Evolutionary conservation across 192 early-diverging fungal genomes (phyloP).

Genomic region (Coemansia sp.): DNA sequence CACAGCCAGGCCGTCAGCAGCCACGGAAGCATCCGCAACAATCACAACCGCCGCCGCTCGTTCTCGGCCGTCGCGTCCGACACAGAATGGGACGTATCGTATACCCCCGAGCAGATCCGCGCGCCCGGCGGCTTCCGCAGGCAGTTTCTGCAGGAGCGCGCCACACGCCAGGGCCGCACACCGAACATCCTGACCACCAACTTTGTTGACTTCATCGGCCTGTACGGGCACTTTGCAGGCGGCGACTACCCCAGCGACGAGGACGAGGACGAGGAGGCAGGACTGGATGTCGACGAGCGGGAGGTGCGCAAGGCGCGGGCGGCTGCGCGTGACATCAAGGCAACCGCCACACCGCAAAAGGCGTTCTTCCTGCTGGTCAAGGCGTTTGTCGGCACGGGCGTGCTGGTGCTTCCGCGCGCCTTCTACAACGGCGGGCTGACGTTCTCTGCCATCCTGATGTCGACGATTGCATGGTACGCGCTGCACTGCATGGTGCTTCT

Average conservation of each 20-base stretch:
- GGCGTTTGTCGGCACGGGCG: constrained; percentile 81
- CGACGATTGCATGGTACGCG: constrained; percentile 61
- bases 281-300: constrained; percentile 22
- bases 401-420: constrained; percentile 69
- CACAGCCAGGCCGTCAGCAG: constrained; percentile 11
- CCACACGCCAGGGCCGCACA: constrained; percentile 60
- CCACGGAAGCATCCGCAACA: constrained; percentile 15
- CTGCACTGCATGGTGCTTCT: constrained; percentile 67
- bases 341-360: constrained; percentile 65
- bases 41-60: constrained; percentile 32
- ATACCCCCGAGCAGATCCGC: constrained; percentile 55
- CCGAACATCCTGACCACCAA: constrained; percentile 78
- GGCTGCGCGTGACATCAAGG: constrained; percentile 41
- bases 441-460: constrained; percentile 61
- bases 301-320: constrained; percentile 9
- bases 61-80: constrained; percentile 54
- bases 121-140: constrained; percentile 89
- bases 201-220: constrained; percentile 90
- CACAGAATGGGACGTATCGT: constrained; percentile 59
- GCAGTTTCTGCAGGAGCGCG: constrained; percentile 77
- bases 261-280: constrained; percentile 58
- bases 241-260: constrained; percentile 85
- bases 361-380: constrained; percentile 78
- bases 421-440: constrained; percentile 75
- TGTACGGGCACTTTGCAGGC: constrained; percentile 94